phyloP scores from a whole-genome alignment of 129 eudicot species.

The Chrysanthemum makinoi region DNA sequence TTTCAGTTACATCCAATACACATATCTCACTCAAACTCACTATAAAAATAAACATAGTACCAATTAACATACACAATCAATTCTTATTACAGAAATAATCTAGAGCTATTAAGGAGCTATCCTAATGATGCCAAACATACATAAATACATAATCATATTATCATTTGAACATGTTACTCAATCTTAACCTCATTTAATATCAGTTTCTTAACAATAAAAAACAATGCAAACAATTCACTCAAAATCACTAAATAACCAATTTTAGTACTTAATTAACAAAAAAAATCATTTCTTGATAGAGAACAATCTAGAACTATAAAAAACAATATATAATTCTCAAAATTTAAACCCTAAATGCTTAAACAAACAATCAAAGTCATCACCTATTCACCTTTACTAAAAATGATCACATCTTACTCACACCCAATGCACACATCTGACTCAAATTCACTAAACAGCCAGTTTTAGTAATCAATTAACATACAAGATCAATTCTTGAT shows the following conservation, averaged over 20 bases:
- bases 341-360: no score
- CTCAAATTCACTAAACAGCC: not conserved
- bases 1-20: no score
- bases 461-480: not conserved
- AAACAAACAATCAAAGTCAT: conserved; percentile 11
- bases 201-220: no score
- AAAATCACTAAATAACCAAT: not conserved
- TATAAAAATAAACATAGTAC: no score
- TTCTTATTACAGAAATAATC: no score
- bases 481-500: not conserved
- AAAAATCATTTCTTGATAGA: not conserved
- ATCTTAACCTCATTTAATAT: no score
- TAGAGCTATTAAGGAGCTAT: no score
- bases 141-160: no score
- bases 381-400: not conserved
- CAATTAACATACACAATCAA: no score
- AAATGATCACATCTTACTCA: conserved; percentile 10
- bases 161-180: no score
- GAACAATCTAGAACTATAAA: not conserved
- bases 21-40: no score
- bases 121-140: no score
- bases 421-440: not conserved
- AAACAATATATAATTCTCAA: not conserved
- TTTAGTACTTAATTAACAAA: conserved; percentile 1
- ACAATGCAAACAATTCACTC: conserved; percentile 2